These are phyloP conservation scores for Penicillium argentinense DNA, from an alignment of 495 filamentous ascomycete genomes.

Conservation along the genomic window DNA sequence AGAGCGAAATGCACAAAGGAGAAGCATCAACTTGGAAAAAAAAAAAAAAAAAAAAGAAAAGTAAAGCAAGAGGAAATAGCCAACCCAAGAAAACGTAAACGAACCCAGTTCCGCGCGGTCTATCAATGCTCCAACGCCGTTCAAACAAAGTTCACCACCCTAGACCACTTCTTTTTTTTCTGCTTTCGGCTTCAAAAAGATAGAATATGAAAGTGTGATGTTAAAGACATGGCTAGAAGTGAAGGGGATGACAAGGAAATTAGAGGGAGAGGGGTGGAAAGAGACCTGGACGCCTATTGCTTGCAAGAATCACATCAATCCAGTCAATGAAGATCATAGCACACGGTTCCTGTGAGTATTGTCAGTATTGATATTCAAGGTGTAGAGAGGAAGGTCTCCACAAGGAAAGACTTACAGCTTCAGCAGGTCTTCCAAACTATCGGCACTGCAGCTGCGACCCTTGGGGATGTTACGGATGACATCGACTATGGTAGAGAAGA, in stretches of 20 bases:
- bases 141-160: slow-evolving; percentile 2
- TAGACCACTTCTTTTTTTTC: slow-evolving; percentile 1
- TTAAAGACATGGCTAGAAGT: slow-evolving; percentile 7
- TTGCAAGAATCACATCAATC: slow-evolving; percentile 6
- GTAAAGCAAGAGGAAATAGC: neutral
- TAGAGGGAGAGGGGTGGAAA: slow-evolving; percentile 5
- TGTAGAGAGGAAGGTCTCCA: neutral
- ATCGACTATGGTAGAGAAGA: slow-evolving; percentile 86
- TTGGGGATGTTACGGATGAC: slow-evolving; percentile 81
- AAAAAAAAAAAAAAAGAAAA: slow-evolving; percentile 5
- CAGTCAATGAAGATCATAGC: slow-evolving; percentile 17
- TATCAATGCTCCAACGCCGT: slow-evolving; percentile 15
- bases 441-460: slow-evolving; percentile 57
- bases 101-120: slow-evolving; percentile 6
- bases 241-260: neutral
- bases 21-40: slow-evolving; percentile 1
- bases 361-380: slow-evolving; percentile 4
- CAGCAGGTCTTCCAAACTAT: slow-evolving; percentile 61
- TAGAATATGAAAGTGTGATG: neutral
- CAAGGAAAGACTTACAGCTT: slow-evolving; percentile 47
- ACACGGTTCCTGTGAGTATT: slow-evolving; percentile 27
- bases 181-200: neutral
- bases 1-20: slow-evolving; percentile 1
- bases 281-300: slow-evolving; percentile 15
- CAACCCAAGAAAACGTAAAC: neutral